A percentile compares a stretch with the other conserved stretches of the same genome.
Conservation (phyloP, 2,329 filamentous ascomycete genomes). For the Xylariaceae sp. region DNA sequence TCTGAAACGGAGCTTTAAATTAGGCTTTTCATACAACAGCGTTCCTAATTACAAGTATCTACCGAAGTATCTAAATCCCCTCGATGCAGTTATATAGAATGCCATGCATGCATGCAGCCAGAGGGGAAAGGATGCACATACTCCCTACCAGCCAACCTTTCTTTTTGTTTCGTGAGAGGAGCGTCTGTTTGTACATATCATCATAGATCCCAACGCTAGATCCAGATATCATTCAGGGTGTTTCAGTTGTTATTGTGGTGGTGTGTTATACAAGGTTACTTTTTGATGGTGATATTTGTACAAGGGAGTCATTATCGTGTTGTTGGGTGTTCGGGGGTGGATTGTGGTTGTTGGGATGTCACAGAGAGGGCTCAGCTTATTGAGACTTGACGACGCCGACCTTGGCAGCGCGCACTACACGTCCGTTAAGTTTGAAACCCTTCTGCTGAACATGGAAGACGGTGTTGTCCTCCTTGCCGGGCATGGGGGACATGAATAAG, state of each 20-base stretch:
- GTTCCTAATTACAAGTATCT: no score
- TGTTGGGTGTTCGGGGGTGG: constrained; percentile 11
- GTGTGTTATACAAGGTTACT: constrained; percentile 22
- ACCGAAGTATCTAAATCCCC: no score
- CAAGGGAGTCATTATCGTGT: constrained; percentile 18
- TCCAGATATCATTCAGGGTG: constrained; percentile 17
- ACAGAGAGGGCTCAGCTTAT: constrained; percentile 13
- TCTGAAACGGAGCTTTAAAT: no score
- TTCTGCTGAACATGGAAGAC: constrained; percentile 94
- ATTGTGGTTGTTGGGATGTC: neutral
- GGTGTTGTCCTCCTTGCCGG: constrained; percentile 82
- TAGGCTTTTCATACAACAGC: no score
- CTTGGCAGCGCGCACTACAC: constrained; percentile 86
- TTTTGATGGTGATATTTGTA: constrained; percentile 15
- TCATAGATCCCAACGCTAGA: neutral
- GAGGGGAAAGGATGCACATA: no score
- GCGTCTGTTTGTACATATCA: constrained; percentile 27
- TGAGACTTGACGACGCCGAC: constrained; percentile 89
- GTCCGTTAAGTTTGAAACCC: constrained; percentile 89
- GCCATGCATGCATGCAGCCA: no score
- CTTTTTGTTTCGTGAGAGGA: constrained; percentile 30
- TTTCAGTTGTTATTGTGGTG: constrained; percentile 19
- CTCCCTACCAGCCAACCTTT: constrained; percentile 19
- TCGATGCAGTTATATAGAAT: no score
- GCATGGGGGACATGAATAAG: constrained; percentile 85